A percentile compares a stretch with the other conserved stretches of the same genome.
Conservation (phyloP, 2,329 filamentous ascomycete species). For the Leptographium procerum region DNA sequence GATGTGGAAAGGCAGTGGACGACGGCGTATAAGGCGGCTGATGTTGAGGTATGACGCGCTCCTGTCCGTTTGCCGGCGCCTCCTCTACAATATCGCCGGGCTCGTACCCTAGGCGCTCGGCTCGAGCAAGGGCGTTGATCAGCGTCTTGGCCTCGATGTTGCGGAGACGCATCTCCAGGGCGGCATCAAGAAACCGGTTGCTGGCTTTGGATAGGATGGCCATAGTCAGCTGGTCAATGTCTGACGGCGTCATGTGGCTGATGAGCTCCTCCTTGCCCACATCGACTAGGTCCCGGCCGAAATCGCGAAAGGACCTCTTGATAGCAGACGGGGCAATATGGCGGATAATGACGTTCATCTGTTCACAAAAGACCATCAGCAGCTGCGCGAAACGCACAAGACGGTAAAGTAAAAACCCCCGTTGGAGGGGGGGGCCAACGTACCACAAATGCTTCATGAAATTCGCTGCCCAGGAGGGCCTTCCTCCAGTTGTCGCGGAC, state of each 20-base stretch:
- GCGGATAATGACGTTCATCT: constrained; percentile 40
- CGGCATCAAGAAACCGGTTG: constrained; percentile 38
- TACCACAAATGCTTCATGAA: constrained; percentile 41
- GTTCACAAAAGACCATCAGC: not conserved
- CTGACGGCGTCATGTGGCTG: constrained; percentile 24
- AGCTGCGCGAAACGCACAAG: not conserved
- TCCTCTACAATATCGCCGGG: constrained; percentile 37
- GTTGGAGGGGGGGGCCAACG: no score
- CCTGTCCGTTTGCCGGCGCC: constrained; percentile 21
- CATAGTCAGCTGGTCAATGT: constrained; percentile 34
- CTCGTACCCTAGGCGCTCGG: constrained; percentile 47
- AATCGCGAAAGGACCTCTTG: constrained; percentile 29
- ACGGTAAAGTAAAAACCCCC: no score
- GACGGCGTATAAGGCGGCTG: not conserved
- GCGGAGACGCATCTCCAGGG: constrained; percentile 37
- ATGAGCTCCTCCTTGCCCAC: constrained; percentile 30
- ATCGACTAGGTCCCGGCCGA: constrained; percentile 31
- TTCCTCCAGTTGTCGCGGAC: constrained; percentile 41
- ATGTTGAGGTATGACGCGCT: constrained; percentile 23
- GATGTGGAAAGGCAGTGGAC: not conserved
- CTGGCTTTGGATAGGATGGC: constrained; percentile 34
- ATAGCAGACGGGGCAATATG: constrained; percentile 28
- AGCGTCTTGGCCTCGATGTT: constrained; percentile 43
- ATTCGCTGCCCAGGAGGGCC: constrained; percentile 37
- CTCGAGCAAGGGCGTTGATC: constrained; percentile 44